These are phyloP conservation scores for Saitozyma sp. DNA, from an alignment of 768 basidiomycete species.

Conservation along the genomic window DNA sequence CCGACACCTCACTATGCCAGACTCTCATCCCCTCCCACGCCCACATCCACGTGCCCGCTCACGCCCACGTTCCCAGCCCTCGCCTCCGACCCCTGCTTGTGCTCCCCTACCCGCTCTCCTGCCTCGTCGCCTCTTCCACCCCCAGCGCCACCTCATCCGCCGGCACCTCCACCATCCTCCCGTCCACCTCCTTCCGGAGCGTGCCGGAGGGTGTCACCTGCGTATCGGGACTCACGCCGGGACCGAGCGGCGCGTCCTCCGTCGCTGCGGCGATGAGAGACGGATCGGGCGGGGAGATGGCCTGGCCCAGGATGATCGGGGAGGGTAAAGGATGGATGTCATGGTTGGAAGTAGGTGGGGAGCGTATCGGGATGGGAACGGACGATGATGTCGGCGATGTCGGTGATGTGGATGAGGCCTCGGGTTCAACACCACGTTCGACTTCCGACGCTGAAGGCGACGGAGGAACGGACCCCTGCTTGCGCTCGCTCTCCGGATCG, in stretches of 20 bases:
- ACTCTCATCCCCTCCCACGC: too few relatives aligned
- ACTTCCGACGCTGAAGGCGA: not conserved
- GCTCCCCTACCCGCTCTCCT: too few relatives aligned
- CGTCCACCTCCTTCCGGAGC: constrained; percentile 41
- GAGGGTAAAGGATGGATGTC: not conserved
- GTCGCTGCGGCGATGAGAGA: constrained; percentile 40
- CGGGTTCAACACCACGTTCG: not conserved
- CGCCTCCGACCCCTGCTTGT: too few relatives aligned
- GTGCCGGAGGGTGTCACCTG: constrained; percentile 38
- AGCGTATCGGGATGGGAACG: not conserved
- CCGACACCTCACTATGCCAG: too few relatives aligned
- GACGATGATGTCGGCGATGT: not conserved
- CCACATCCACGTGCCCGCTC: too few relatives aligned
- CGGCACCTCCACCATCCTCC: constrained; percentile 38
- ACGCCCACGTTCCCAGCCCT: too few relatives aligned
- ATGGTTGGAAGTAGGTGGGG: not conserved
- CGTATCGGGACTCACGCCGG: constrained; percentile 47
- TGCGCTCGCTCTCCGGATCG: not conserved
- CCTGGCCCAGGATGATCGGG: constrained; percentile 10
- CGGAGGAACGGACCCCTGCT: not conserved
- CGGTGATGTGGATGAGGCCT: not conserved
- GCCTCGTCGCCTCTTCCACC: constrained; percentile 20
- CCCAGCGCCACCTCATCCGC: constrained; percentile 46
- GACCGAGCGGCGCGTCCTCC: constrained; percentile 45
- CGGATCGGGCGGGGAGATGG: constrained; percentile 49